A percentile compares a stretch with the other conserved stretches of the same genome.
Conservation (phyloP, 129 eudicot genomes). For the Flaveria bidentis region DNA sequence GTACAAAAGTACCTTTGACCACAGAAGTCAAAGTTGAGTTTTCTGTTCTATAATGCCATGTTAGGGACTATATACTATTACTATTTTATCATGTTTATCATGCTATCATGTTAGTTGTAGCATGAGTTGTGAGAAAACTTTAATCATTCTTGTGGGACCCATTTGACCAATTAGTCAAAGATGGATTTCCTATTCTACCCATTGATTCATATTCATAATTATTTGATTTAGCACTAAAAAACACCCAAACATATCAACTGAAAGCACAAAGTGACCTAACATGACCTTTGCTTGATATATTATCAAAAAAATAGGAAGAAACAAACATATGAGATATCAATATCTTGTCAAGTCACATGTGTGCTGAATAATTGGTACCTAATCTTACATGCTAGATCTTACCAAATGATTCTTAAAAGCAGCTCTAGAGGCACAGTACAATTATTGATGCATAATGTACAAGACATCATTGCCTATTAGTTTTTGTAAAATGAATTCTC, state of each 20-base stretch:
- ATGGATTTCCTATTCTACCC: constrained; percentile 14
- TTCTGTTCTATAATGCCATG: not conserved
- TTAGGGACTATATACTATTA: not conserved
- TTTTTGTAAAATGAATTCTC: not conserved
- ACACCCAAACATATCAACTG: not conserved
- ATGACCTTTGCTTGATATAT: constrained; percentile 26
- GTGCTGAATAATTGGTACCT: constrained; percentile 32
- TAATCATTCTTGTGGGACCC: constrained; percentile 9
- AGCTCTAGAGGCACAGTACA: constrained; percentile 28
- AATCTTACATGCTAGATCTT: constrained; percentile 30
- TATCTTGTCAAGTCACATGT: constrained; percentile 57
- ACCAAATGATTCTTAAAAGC: constrained; percentile 33
- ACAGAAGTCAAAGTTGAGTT: constrained; percentile 1
- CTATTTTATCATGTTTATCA: constrained; percentile 9
- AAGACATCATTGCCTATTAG: not conserved
- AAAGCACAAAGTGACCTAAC: constrained; percentile 31
- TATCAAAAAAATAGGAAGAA: constrained; percentile 29
- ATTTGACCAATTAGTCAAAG: constrained; percentile 27
- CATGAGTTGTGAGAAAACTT: not conserved
- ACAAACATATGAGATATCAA: constrained; percentile 37
- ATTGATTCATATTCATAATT: constrained; percentile 3
- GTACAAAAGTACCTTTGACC: constrained; percentile 4
- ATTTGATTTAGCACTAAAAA: not conserved
- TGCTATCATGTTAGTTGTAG: not conserved
- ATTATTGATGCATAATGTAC: constrained; percentile 19